phyloP scores from a whole-genome alignment of 2,329 filamentous ascomycete genomes.

The Pestalotiopsis sp. region DNA sequence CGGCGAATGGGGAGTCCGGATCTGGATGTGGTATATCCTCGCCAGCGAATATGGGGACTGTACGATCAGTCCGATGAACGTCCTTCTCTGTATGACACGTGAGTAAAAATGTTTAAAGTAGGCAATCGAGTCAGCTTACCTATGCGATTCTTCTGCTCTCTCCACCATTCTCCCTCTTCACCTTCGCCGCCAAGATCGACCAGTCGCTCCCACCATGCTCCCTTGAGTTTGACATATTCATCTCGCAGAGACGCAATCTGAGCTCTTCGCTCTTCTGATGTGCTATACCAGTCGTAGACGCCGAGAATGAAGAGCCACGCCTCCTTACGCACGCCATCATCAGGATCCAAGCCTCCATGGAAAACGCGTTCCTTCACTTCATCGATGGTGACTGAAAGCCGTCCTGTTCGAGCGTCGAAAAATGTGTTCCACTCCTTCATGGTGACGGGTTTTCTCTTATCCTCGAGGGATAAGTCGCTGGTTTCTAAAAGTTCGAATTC shows the following conservation, averaged over 20 bases:
- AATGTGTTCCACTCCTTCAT: slow-evolving; percentile 88
- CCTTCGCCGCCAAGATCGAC: slow-evolving; percentile 78
- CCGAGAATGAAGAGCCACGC: slow-evolving; percentile 94
- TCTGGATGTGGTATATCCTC: slow-evolving; percentile 97
- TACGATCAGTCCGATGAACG: slow-evolving; percentile 94
- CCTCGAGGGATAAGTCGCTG: slow-evolving; percentile 72
- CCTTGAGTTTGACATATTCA: slow-evolving; percentile 92
- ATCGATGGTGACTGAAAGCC: slow-evolving; percentile 78
- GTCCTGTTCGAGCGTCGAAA: slow-evolving; percentile 77
- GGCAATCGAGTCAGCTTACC: slow-evolving; percentile 60
- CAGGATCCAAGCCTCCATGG: slow-evolving; percentile 84
- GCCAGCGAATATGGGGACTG: slow-evolving; percentile 91
- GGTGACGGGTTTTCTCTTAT: slow-evolving; percentile 76
- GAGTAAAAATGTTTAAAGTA: slow-evolving; percentile 13
- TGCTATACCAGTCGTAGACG: slow-evolving; percentile 92
- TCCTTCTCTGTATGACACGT: slow-evolving; percentile 77
- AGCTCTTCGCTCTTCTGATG: slow-evolving; percentile 79
- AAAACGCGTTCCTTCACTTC: slow-evolving; percentile 98
- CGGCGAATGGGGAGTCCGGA: slow-evolving; percentile 91
- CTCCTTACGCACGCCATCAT: slow-evolving; percentile 93
- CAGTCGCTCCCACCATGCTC: slow-evolving; percentile 93
- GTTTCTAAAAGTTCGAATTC: slow-evolving; percentile 93
- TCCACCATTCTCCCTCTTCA: slow-evolving; percentile 93
- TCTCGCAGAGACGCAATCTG: slow-evolving; percentile 85
- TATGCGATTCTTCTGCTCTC: slow-evolving; percentile 89